Conservation (phyloP, 495 filamentous ascomycete species). For the Talaromyces nanjingensis region DNA sequence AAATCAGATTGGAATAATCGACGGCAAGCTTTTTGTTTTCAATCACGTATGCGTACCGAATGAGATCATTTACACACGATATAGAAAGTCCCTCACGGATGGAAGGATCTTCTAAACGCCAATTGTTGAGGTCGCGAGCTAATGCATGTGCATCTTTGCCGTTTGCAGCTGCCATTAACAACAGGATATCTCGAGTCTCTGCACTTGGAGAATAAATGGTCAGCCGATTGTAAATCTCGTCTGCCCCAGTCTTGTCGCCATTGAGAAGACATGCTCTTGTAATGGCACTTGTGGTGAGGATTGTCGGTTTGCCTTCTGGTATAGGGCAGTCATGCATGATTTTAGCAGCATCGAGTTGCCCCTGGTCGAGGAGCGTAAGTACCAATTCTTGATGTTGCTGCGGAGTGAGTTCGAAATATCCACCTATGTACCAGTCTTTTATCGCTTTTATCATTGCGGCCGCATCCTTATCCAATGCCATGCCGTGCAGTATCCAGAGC, state of each 20-base stretch:
- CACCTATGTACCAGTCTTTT: neutral
- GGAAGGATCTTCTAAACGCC: slow-evolving; percentile 32
- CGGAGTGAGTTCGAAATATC: neutral
- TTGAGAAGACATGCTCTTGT: slow-evolving; percentile 52
- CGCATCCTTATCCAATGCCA: slow-evolving; percentile 53
- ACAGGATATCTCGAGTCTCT: slow-evolving; percentile 55
- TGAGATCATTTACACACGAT: slow-evolving; percentile 65
- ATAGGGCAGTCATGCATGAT: slow-evolving; percentile 53
- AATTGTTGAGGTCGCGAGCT: slow-evolving; percentile 53
- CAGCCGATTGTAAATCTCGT: slow-evolving; percentile 56
- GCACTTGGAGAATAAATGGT: slow-evolving; percentile 34
- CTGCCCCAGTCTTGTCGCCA: slow-evolving; percentile 55
- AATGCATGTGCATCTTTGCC: slow-evolving; percentile 65
- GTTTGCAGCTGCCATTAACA: slow-evolving; percentile 70
- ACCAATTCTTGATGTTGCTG: slow-evolving; percentile 28
- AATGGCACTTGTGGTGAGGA: slow-evolving; percentile 40
- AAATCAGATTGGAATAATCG: slow-evolving; percentile 58
- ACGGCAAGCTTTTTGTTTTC: slow-evolving; percentile 65
- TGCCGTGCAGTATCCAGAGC: slow-evolving; percentile 55
- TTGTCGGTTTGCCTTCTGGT: slow-evolving; percentile 29
- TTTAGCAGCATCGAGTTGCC: slow-evolving; percentile 29
- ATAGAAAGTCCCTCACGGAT: slow-evolving; percentile 47
- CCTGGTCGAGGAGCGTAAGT: slow-evolving; percentile 28
- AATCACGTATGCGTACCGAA: slow-evolving; percentile 64
- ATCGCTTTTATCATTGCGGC: slow-evolving; percentile 29